Conservation (phyloP, 1,139 yeast genomes). For the Lodderomyces elongisporus region DNA sequence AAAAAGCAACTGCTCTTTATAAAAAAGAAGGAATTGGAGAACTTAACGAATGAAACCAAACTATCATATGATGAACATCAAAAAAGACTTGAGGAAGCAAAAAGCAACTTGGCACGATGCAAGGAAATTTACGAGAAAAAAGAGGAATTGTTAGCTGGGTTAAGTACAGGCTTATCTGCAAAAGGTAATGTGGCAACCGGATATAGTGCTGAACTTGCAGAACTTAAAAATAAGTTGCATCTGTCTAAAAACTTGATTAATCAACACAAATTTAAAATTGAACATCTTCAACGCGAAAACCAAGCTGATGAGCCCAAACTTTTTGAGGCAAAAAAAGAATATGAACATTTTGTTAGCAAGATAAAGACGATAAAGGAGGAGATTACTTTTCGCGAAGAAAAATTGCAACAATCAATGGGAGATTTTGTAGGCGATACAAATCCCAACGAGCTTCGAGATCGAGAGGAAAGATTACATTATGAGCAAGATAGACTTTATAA, state of each 20-base stretch:
- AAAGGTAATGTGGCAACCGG: slow-evolving; percentile 77
- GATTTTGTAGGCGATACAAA: slow-evolving; percentile 47
- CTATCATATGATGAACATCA: slow-evolving; percentile 26
- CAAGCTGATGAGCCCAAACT: slow-evolving; percentile 49
- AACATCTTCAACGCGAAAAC: slow-evolving; percentile 53
- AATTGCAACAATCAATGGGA: slow-evolving; percentile 49
- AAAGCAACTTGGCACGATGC: slow-evolving; percentile 36
- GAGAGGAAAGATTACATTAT: slow-evolving; percentile 28
- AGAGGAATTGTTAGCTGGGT: slow-evolving; percentile 75
- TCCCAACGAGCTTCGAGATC: slow-evolving; percentile 37
- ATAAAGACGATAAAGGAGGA: slow-evolving; percentile 40
- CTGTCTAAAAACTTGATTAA: slow-evolving; percentile 54
- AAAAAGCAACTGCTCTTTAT: slow-evolving; percentile 8
- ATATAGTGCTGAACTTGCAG: slow-evolving; percentile 67
- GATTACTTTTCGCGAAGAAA: slow-evolving; percentile 35
- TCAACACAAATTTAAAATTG: slow-evolving; percentile 55
- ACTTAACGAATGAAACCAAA: slow-evolving; percentile 25
- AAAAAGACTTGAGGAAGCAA: slow-evolving; percentile 38
- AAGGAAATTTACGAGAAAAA: slow-evolving; percentile 54
- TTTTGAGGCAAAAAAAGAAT: slow-evolving; percentile 51
- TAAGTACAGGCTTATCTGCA: slow-evolving; percentile 87
- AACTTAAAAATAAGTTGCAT: slow-evolving; percentile 55
- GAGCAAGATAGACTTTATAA: slow-evolving; percentile 34
- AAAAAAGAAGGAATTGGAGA: slow-evolving; percentile 17
- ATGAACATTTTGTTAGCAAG: slow-evolving; percentile 36